A percentile compares a stretch with the other conserved stretches of the same genome.
Evolutionary conservation across 371 early-diverging fungal species (phyloP).

Genomic region (Mucor velutinosus): DNA sequence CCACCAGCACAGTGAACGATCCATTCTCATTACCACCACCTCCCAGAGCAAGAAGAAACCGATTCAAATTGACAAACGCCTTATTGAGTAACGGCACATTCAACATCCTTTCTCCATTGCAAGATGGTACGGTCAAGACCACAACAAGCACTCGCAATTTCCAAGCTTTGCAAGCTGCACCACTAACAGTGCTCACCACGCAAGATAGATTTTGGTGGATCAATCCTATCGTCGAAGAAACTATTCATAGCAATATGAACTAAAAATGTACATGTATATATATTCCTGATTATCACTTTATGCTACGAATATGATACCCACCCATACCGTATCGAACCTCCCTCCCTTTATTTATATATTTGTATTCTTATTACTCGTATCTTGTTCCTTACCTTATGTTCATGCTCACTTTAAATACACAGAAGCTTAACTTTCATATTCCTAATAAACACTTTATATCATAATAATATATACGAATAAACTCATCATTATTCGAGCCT

Average conservation of each 20-base stretch:
- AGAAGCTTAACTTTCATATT: not conserved
- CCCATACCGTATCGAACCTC: not conserved
- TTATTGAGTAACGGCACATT: not conserved
- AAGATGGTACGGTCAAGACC: not conserved
- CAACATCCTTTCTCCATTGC: not conserved
- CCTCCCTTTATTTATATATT: not conserved
- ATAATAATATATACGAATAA: not conserved
- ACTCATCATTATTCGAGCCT: no score
- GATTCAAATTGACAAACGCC: constrained; percentile 13
- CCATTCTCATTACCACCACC: constrained; percentile 30
- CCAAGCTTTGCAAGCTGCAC: constrained; percentile 4
- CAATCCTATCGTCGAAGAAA: constrained; percentile 31
- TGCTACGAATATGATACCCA: not conserved
- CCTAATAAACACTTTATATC: not conserved
- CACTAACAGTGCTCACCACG: constrained; percentile 30
- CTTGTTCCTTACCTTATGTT: not conserved
- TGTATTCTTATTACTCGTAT: not conserved
- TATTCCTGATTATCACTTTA: not conserved
- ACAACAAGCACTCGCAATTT: not conserved
- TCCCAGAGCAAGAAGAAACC: constrained; percentile 30
- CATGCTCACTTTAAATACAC: not conserved
- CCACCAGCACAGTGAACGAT: not conserved
- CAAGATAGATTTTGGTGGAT: constrained; percentile 43
- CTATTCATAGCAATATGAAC: constrained; percentile 12
- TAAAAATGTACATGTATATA: not conserved